Evolutionary conservation across 192 early-diverging fungal species (phyloP), one percentile per base, ranked within the genome.

Genomic region (Geranomyces michiganensis): DNA sequence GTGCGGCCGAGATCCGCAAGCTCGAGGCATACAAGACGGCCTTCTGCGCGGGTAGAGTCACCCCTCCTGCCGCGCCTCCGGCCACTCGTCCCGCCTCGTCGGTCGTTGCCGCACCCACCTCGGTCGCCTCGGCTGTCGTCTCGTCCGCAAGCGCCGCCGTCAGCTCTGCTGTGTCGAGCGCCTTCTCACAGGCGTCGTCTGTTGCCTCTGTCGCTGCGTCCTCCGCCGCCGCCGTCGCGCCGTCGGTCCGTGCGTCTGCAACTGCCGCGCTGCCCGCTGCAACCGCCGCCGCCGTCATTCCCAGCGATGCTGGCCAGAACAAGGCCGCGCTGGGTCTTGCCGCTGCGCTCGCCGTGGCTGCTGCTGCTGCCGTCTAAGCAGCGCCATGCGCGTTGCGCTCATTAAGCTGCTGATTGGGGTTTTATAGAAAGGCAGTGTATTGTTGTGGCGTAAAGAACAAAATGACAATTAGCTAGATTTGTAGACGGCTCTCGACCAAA

Each of bases 221-320:
- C 6, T n/a, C 24, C 15, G 3, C 17, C 15, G 24, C 51, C 51
- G 3, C n/a, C 4, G n/a, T 53, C 15, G n/a, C 15, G 3, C 7
- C 51, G 7, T 53, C 51, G 51, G 17, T 15, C 24, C 51, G 51
- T 53, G n/a, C 51, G n/a, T 53, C 51, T n/a, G n/a, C n/a, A n/a
- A n/a, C n/a, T n/a, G n/a, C n/a, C n/a, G 51, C 51, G 4, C n/a
- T 6, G n/a, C 19, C 51, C 15, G 15, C 51, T 53, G 24, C 51
- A 17, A 53, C 58, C 17, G 58, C 58, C 7, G 58, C 58, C 17
- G 31, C 27, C 27, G 58, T 7, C 22, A 60, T 7, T 27, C 6
- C 6, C 51, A 53, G 24, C 51, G 51, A 26, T 53, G 22, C 58
- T 26, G 58, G 6, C 58, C 58, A 60, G 58, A 60, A 60, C 58